phyloP scores from a whole-genome alignment of 169 alveolate species.

The Plasmodium reichenowi region DNA sequence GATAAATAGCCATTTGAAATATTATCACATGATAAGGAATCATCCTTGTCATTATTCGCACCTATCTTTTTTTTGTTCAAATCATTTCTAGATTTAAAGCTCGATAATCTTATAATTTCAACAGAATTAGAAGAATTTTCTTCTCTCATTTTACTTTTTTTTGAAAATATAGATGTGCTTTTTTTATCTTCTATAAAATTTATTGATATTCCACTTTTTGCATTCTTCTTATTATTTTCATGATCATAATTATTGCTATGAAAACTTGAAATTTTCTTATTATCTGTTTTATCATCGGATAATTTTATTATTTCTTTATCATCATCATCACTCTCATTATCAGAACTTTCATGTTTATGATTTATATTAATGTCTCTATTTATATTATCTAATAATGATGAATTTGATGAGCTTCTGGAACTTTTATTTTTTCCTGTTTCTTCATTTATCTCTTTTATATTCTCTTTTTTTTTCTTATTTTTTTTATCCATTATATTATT shows the following conservation, averaged over 20 bases:
- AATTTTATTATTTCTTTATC: conserved; percentile 4
- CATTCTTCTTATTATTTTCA: neutral
- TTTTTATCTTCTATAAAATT: conserved; percentile 1
- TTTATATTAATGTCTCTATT: neutral
- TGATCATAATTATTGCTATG: conserved; percentile 23
- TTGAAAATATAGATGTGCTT: neutral
- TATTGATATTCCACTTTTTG: conserved; percentile 11
- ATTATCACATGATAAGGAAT: conserved; percentile 4
- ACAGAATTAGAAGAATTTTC: conserved; percentile 53
- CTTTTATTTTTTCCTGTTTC: neutral
- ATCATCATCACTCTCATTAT: neutral
- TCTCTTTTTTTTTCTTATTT: conserved; percentile 18
- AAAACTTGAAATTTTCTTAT: neutral
- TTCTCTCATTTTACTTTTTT: conserved; percentile 31
- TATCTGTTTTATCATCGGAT: conserved; percentile 8
- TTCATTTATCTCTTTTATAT: neutral
- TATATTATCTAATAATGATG: conserved; percentile 13
- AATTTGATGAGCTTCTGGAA: neutral
- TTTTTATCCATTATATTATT: neutral
- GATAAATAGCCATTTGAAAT: conserved; percentile 14
- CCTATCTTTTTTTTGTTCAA: neutral
- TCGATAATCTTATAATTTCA: conserved; percentile 40
- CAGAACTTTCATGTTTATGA: neutral
- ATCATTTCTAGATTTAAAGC: conserved; percentile 45
- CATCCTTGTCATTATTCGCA: neutral